A percentile compares a stretch with the other conserved stretches of the same genome.
Evolutionary conservation across 306 rosid genomes (phyloP).

Genomic region (Dryas octopetala): DNA sequence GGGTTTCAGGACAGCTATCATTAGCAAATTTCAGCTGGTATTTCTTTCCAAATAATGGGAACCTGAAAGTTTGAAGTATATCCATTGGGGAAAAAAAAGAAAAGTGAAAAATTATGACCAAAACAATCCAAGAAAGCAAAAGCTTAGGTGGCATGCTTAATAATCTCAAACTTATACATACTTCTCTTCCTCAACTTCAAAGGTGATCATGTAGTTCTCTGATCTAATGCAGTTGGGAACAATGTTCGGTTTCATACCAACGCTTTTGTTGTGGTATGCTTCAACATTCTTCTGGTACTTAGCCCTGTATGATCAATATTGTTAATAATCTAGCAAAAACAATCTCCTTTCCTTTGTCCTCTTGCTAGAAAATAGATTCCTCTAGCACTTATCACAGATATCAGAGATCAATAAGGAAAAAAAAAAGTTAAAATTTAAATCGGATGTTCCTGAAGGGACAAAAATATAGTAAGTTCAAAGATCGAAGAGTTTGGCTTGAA

Average conservation of each 20-base stretch:
- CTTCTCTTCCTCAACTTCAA: conserved; percentile 99
- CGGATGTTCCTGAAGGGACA: too few species aligned
- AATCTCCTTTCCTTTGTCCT: neutral
- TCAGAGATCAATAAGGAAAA: too few species aligned
- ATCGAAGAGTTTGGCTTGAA: too few species aligned
- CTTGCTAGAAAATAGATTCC: too few species aligned
- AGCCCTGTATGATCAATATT: conserved; percentile 54
- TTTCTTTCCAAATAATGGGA: conserved; percentile 94
- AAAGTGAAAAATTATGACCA: neutral
- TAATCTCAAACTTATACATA: conserved; percentile 35
- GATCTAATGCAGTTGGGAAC: conserved; percentile 99
- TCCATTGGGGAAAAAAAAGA: conserved; percentile 22
- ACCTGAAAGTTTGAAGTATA: conserved; percentile 50
- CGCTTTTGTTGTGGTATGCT: conserved; percentile 88
- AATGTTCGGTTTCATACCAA: conserved; percentile 89
- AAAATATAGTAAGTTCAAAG: too few species aligned
- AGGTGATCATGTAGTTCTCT: conserved; percentile 89
- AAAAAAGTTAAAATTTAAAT: too few species aligned
- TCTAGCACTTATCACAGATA: too few species aligned
- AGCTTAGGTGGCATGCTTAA: conserved; percentile 1
- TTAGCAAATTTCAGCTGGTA: conserved; percentile 82
- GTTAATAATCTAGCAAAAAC: neutral
- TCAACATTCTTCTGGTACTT: conserved; percentile 98
- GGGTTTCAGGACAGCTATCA: conserved; percentile 75
- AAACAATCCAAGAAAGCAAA: conserved; percentile 22